phyloP scores from a whole-genome alignment of 306 rosid genomes.

The Senna tora region DNA sequence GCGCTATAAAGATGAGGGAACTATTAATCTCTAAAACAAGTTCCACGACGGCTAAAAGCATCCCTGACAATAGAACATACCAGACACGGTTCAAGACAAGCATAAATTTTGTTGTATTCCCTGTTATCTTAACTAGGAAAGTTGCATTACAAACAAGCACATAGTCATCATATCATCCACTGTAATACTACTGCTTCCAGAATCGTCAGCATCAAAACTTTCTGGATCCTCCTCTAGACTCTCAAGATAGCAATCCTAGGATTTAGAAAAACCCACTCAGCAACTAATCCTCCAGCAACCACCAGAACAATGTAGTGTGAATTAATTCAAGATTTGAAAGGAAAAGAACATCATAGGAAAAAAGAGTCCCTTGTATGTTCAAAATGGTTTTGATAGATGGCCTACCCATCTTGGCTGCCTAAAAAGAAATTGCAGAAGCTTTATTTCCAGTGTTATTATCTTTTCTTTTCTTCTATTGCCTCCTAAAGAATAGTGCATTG shows the following conservation, averaged over 20 bases:
- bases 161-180: neutral
- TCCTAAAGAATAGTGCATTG: neutral
- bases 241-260: constrained; percentile 10
- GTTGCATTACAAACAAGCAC: constrained; percentile 11
- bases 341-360: neutral
- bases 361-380: neutral
- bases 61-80: constrained; percentile 12
- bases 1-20: neutral
- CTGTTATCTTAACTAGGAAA: constrained; percentile 7
- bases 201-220: neutral
- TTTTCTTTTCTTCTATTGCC: constrained; percentile 5
- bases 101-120: neutral
- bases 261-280: neutral
- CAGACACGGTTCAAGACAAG: neutral
- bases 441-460: neutral
- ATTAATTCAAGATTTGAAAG: neutral
- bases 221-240: neutral
- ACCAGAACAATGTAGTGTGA: neutral
- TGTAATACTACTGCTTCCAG: neutral
- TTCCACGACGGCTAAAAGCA: neutral
- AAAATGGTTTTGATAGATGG: neutral
- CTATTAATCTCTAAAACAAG: neutral
- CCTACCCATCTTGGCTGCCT: neutral
- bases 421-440: neutral
- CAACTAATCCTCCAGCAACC: constrained; percentile 5